Evolutionary conservation across 2,329 filamentous ascomycete genomes (phyloP), one percentile per base, ranked within the genome.

Genomic region (Epichloe sylvatica): DNA sequence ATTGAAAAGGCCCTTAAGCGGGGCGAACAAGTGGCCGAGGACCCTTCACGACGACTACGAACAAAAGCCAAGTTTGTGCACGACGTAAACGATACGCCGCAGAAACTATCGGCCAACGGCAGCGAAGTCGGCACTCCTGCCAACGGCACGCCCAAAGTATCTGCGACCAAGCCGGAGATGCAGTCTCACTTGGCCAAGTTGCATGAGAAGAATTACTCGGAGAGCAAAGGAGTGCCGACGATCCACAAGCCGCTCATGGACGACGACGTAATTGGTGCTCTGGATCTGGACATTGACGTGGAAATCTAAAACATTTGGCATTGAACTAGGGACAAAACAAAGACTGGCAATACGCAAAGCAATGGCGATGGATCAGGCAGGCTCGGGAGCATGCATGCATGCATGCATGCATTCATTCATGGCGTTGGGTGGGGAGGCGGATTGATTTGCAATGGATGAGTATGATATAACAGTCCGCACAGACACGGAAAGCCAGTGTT

Each of bases 231-330:
- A 12, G 66, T 82, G 52, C 75, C 79, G 3, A 81, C 81, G 12
- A 84, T 88, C 45, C 86, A 91, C 60, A 82, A 86, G 67, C 82
- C 84, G 33, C 77, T 89, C 51, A 84, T 85, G 72, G 90, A 95
- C 54, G 92, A 97, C 62, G 92, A 97, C 61, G 84, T 96, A 50
- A 91, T 97, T 65, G 89, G 84, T 1, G 77, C 81, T 25, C 72
- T 97, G 71, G 92, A 97, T 64, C 70, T 97, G 58, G 91, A 88
- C 30, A 88, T 97, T 63, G 91, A 97, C 58, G 82, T 95, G 59
- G 89, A 94, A 57, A 87, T 94, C 57, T 87, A 44, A 19, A 30
- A 30, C 9, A 9, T 30, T 30, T 9, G 30, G 30, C 2, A 30
- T 4, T 30, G 30, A 30, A 30, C 8, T 9, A 3, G 25, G 25